phyloP scores from a whole-genome alignment of 108 stramenopile species.

The Cyclotella distinguenda region DNA sequence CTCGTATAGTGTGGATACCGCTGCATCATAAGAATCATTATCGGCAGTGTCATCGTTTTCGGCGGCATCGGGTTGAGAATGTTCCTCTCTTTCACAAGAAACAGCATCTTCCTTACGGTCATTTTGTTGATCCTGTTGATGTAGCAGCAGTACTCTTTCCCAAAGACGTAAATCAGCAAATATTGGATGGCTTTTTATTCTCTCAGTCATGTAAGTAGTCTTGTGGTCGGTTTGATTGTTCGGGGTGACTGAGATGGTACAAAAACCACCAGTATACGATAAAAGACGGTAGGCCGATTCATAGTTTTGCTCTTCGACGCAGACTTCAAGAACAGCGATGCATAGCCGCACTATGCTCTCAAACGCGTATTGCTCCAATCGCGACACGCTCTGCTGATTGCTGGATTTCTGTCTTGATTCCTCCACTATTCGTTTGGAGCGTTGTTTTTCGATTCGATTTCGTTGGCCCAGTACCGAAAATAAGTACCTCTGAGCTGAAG shows the following conservation, averaged over 20 bases:
- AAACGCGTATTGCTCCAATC: conserved; percentile 66
- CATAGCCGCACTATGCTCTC: conserved; percentile 73
- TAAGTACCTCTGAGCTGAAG: conserved; percentile 77
- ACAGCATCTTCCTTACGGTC: conserved; percentile 47
- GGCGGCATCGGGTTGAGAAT: conserved; percentile 19
- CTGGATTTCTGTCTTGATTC: conserved; percentile 31
- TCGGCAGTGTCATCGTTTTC: conserved; percentile 51
- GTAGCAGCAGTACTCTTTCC: conserved; percentile 67
- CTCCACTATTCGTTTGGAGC: conserved; percentile 37
- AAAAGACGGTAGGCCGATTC: conserved; percentile 76
- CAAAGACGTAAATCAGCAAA: conserved; percentile 81
- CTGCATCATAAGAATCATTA: conserved; percentile 69
- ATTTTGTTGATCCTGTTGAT: conserved; percentile 57
- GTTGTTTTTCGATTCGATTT: conserved; percentile 61
- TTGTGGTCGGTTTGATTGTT: conserved; percentile 30
- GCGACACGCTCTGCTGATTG: conserved; percentile 49
- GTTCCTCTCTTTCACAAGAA: conserved; percentile 24
- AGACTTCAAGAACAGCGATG: conserved; percentile 82
- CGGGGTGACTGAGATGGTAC: conserved; percentile 34
- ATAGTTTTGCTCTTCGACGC: conserved; percentile 71
- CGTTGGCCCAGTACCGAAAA: conserved; percentile 70
- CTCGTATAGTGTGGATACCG: conserved; percentile 85
- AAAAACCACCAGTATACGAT: conserved; percentile 76
- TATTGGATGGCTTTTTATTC: conserved; percentile 74
- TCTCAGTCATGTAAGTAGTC: conserved; percentile 71